Conservation (phyloP, 768 basidiomycete species). For the Macrolepiota fuliginosa region DNA sequence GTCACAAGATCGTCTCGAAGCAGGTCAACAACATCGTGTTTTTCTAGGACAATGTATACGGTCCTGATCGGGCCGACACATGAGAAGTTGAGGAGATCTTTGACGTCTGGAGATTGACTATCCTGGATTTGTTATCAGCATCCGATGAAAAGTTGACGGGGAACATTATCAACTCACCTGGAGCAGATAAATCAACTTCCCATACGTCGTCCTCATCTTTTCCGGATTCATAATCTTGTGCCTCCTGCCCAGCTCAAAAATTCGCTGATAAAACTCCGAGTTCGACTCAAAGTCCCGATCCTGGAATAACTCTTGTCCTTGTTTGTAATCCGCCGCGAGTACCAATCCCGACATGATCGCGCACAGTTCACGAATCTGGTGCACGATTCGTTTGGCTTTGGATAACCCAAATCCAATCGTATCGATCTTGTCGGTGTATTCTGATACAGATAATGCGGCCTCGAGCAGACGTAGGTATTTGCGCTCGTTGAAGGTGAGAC, state of each 20-base stretch:
- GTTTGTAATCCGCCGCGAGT: constrained; percentile 82
- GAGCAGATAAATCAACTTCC: constrained; percentile 80
- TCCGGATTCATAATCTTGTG: constrained; percentile 94
- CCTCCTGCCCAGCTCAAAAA: constrained; percentile 81
- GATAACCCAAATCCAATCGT: constrained; percentile 74
- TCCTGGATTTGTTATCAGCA: constrained; percentile 47
- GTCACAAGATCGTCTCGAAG: constrained; percentile 77
- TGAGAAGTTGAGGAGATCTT: constrained; percentile 75
- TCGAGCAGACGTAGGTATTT: constrained; percentile 85
- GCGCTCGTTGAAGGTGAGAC: constrained; percentile 71
- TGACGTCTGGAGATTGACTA: constrained; percentile 80
- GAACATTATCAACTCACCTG: constrained; percentile 46
- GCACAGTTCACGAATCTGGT: constrained; percentile 84
- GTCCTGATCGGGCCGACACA: constrained; percentile 79
- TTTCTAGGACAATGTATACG: constrained; percentile 66
- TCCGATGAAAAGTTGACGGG: neutral
- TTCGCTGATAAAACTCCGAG: constrained; percentile 72
- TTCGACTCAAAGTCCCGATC: constrained; percentile 82
- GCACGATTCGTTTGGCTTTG: constrained; percentile 85
- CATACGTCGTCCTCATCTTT: constrained; percentile 88
- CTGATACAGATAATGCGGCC: constrained; percentile 79
- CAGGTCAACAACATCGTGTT: constrained; percentile 59
- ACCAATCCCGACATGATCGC: constrained; percentile 85
- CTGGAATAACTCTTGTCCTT: constrained; percentile 82
- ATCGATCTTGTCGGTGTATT: constrained; percentile 91